Percentiles rank a stretch among this genome's conserved stretches.
These are phyloP conservation scores for Pelargonium nanum DNA, from an alignment of 345 rosid species.

Conservation along the genomic window DNA sequence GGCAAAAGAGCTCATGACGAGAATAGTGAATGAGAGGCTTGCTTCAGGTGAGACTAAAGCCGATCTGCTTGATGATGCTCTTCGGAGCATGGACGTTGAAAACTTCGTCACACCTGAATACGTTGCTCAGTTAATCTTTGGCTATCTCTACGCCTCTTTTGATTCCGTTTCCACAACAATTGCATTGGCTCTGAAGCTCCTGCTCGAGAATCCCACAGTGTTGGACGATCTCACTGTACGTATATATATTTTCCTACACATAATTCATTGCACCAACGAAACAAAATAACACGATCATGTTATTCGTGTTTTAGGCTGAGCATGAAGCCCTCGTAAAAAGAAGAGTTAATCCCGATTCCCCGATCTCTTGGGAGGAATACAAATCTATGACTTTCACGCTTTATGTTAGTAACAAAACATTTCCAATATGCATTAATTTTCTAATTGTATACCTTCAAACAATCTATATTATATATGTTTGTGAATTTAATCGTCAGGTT, in stretches of 20 bases:
- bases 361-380: constrained; percentile 31
- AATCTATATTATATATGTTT: background rate
- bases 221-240: constrained; percentile 20
- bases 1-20: background rate
- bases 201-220: constrained; percentile 20
- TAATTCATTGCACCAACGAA: background rate
- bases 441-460: background rate
- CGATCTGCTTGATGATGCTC: constrained; percentile 16
- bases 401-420: constrained; percentile 10
- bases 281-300: background rate
- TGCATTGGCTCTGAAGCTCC: constrained; percentile 16
- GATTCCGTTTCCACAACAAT: constrained; percentile 12
- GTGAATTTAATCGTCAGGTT: constrained; percentile 11
- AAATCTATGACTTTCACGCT: constrained; percentile 29
- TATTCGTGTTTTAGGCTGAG: constrained; percentile 19
- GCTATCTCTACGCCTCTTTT: constrained; percentile 10
- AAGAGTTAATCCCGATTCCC: constrained; percentile 11
- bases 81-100: constrained; percentile 17
- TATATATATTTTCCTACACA: background rate
- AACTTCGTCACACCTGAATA: constrained; percentile 22
- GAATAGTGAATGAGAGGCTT: constrained; percentile 9
- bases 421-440: background rate
- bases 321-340: constrained; percentile 16
- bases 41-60: constrained; percentile 3
- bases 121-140: constrained; percentile 7